Evolutionary conservation across 2,329 filamentous ascomycete species (phyloP).

Genomic region (Xylariaceae sp.): DNA sequence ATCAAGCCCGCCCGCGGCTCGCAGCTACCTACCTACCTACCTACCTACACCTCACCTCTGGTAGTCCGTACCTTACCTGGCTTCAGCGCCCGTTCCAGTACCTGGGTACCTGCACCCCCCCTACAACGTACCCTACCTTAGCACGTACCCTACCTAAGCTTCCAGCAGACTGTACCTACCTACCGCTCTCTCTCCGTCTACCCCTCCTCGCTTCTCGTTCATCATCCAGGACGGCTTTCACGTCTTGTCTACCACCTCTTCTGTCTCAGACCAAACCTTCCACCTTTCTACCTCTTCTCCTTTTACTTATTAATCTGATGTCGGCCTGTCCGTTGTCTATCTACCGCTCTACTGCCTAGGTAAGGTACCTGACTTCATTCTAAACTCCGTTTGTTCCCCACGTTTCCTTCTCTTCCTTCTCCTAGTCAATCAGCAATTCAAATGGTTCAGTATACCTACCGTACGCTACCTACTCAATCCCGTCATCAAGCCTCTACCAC

Average conservation of each 20-base stretch:
- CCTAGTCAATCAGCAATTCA: slow-evolving; percentile 3
- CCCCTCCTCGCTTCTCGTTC: slow-evolving; percentile 17
- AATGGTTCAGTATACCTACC: slow-evolving; percentile 2
- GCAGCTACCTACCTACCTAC: background rate
- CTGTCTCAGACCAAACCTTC: slow-evolving; percentile 8
- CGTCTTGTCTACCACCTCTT: background rate
- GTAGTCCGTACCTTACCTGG: background rate
- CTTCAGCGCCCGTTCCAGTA: background rate
- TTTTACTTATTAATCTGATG: slow-evolving; percentile 2
- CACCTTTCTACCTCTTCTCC: slow-evolving; percentile 8
- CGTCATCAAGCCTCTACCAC: slow-evolving; percentile 6
- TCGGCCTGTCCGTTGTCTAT: slow-evolving; percentile 7
- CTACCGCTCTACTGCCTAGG: slow-evolving; percentile 1
- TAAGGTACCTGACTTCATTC: slow-evolving; percentile 4
- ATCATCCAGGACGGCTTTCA: slow-evolving; percentile 7
- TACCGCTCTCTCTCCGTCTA: slow-evolving; percentile 1
- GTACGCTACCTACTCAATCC: background rate
- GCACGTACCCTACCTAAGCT: too few relatives aligned
- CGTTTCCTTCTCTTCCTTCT: slow-evolving; percentile 8
- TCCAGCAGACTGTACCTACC: background rate
- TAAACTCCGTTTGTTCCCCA: slow-evolving; percentile 15
- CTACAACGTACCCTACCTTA: too few relatives aligned
- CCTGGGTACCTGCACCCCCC: background rate
- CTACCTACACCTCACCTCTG: background rate
- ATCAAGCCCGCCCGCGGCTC: background rate